phyloP scores from a whole-genome alignment of 805 yeast species.

The Schwanniomyces vanrijiae region DNA sequence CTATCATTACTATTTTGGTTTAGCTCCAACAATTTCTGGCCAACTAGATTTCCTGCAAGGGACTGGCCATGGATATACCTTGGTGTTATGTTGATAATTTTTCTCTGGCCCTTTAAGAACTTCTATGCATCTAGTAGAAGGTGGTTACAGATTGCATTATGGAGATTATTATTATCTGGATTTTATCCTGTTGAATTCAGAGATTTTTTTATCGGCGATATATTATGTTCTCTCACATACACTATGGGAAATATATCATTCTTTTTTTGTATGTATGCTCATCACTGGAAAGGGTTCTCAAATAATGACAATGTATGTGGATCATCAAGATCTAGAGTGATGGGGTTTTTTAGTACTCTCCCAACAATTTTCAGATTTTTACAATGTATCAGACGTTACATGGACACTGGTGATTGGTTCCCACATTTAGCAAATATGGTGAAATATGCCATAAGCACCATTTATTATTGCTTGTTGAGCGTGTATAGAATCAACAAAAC shows the following conservation, averaged over 20 bases:
- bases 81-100: conserved; percentile 46
- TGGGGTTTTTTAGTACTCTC: conserved; percentile 83
- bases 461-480: conserved; percentile 73
- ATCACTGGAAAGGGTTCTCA: conserved; percentile 61
- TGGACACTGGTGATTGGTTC: conserved; percentile 93
- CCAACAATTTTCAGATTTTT: conserved; percentile 90
- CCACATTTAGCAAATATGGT: conserved; percentile 90
- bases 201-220: conserved; percentile 92
- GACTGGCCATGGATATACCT: conserved; percentile 82
- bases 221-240: conserved; percentile 84
- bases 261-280: conserved; percentile 79
- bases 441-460: conserved; percentile 68
- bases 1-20: conserved; percentile 70
- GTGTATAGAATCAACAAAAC: conserved; percentile 65
- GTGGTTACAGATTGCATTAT: conserved; percentile 72
- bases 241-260: conserved; percentile 82
- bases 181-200: conserved; percentile 92
- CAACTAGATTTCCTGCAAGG: conserved; percentile 55
- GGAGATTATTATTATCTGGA: conserved; percentile 79
- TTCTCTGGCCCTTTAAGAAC: conserved; percentile 62
- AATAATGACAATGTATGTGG: conserved; percentile 61
- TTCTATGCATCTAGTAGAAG: conserved; percentile 62
- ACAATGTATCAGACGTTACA: conserved; percentile 88
- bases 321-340: conserved; percentile 65
- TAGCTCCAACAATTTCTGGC: conserved; percentile 72